Conservation (phyloP, 1,284 basidiomycete species). For the Cutaneotrichosporon cyanovorans region DNA sequence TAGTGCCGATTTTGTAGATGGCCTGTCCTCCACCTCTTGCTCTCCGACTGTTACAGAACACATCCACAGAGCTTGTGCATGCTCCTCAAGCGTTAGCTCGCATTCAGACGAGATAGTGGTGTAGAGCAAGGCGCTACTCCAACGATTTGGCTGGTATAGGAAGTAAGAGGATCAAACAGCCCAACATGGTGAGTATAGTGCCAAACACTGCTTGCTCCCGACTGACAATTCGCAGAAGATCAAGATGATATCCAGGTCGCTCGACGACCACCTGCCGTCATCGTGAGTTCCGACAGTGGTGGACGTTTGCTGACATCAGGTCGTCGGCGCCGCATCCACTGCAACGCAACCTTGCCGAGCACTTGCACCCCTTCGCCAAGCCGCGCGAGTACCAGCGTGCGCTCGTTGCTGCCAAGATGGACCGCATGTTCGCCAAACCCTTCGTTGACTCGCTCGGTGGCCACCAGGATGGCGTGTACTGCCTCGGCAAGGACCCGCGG, state of each 20-base stretch:
- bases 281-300: too few species aligned
- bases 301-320: conserved; percentile 7
- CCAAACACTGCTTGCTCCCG: neutral
- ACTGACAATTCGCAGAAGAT: conserved; percentile 38
- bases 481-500: conserved; percentile 68
- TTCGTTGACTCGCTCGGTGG: conserved; percentile 87
- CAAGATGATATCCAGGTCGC: conserved; percentile 46
- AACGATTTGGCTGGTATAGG: too few species aligned
- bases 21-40: too few species aligned
- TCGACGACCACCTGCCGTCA: conserved; percentile 46
- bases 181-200: conserved; percentile 6
- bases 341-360: conserved; percentile 85
- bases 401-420: conserved; percentile 91
- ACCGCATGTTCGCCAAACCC: conserved; percentile 93
- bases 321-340: conserved; percentile 54
- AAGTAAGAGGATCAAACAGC: too few species aligned
- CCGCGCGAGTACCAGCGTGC: conserved; percentile 91
- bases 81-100: neutral
- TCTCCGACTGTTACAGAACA: too few species aligned
- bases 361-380: conserved; percentile 87
- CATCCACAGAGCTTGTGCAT: neutral
- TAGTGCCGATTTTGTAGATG: too few species aligned
- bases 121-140: too few species aligned
- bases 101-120: too few species aligned
- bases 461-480: conserved; percentile 92